These are phyloP conservation scores for Trichoderma arundinaceum DNA, from an alignment of 2,329 filamentous ascomycete genomes.

Conservation along the genomic window DNA sequence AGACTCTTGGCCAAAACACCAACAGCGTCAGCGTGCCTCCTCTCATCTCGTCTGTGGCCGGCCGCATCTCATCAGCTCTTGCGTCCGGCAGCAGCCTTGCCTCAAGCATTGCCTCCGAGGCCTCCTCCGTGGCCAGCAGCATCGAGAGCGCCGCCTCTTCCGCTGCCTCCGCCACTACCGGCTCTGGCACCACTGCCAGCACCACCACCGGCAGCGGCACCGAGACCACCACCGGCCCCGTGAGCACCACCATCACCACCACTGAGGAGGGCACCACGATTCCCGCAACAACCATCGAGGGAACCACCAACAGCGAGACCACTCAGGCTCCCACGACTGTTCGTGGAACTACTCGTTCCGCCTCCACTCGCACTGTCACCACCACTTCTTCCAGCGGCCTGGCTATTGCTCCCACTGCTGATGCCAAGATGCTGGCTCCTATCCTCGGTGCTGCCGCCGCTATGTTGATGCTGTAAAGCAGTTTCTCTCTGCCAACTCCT, in stretches of 20 bases:
- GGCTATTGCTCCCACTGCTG: conserved; percentile 18
- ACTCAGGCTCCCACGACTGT: conserved; percentile 11
- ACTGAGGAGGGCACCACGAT: conserved; percentile 20
- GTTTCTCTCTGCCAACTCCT: background rate
- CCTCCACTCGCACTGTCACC: conserved; percentile 12
- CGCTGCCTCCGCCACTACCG: background rate
- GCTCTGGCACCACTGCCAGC: background rate
- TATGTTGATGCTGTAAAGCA: conserved; percentile 23
- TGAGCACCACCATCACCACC: conserved; percentile 24
- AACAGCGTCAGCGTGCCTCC: background rate
- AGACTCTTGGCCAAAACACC: conserved; percentile 15
- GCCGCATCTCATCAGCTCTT: conserved; percentile 13
- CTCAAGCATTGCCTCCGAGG: conserved; percentile 9
- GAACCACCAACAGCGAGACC: conserved; percentile 26
- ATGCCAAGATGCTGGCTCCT: conserved; percentile 29
- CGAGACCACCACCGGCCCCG: conserved; percentile 1
- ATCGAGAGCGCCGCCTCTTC: conserved; percentile 9
- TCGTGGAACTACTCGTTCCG: background rate
- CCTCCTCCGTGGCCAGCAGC: conserved; percentile 24
- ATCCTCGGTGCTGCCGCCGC: conserved; percentile 28
- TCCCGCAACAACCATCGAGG: conserved; percentile 7
- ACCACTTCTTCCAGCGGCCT: conserved; percentile 20
- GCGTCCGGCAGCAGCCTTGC: conserved; percentile 3
- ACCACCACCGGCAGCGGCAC: background rate
- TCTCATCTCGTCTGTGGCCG: conserved; percentile 20